These are phyloP conservation scores for Penicillium sp. DNA, from an alignment of 2,329 filamentous ascomycete genomes.

Conservation along the genomic window DNA sequence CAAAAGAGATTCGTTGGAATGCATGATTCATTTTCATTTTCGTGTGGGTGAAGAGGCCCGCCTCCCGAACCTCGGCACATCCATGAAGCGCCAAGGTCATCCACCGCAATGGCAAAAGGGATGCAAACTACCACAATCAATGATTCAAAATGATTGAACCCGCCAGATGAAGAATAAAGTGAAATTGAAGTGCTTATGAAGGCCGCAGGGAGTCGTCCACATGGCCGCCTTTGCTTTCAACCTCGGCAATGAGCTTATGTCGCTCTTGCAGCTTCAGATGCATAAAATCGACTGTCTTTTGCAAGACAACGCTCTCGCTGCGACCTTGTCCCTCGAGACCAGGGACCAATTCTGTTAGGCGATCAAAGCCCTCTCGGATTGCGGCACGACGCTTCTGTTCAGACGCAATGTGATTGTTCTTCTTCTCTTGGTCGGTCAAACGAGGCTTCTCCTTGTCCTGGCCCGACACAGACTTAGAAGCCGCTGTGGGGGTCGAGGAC, in stretches of 20 bases:
- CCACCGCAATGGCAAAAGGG: not conserved
- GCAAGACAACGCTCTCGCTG: constrained; percentile 81
- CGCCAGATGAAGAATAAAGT: not conserved
- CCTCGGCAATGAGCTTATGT: constrained; percentile 56
- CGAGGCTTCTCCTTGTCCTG: constrained; percentile 58
- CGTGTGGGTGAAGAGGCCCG: constrained; percentile 3
- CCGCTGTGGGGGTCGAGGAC: constrained; percentile 33
- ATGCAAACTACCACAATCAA: not conserved
- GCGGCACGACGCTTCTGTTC: constrained; percentile 66
- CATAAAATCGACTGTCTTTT: constrained; percentile 67
- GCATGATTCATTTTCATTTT: constrained; percentile 8
- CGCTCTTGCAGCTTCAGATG: constrained; percentile 60
- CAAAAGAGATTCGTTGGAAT: constrained; percentile 12
- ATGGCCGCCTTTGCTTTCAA: constrained; percentile 60
- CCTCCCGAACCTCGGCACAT: constrained; percentile 18
- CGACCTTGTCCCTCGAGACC: constrained; percentile 79
- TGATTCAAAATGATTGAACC: not conserved
- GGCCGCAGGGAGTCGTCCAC: constrained; percentile 47
- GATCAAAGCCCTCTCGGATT: constrained; percentile 81
- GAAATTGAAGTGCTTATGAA: constrained; percentile 11
- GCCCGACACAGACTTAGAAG: constrained; percentile 28
- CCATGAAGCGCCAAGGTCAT: not conserved
- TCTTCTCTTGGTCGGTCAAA: constrained; percentile 69
- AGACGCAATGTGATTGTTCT: constrained; percentile 71
- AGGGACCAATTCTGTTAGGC: constrained; percentile 75